Evolutionary conservation across 1,139 yeast genomes (phyloP).

Genomic region (Geotrichum fermentans): DNA sequence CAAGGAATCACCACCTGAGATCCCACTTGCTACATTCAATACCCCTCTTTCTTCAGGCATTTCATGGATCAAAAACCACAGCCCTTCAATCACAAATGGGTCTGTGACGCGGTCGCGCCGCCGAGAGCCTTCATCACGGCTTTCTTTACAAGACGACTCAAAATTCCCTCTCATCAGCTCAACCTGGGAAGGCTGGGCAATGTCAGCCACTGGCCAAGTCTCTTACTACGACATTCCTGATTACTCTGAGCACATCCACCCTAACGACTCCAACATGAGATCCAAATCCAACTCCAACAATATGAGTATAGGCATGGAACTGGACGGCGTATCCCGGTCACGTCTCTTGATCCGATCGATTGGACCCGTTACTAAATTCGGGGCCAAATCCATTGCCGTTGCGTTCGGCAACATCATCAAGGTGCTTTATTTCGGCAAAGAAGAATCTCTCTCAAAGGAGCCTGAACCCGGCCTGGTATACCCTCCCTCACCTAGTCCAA

Average conservation of each 20-base stretch:
- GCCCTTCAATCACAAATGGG: not conserved
- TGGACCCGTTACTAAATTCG: conserved; percentile 60
- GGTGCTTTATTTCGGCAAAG: conserved; percentile 66
- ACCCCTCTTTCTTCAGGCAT: not conserved
- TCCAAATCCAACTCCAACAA: not conserved
- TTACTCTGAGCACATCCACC: conserved; percentile 52
- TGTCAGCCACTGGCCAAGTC: conserved; percentile 60
- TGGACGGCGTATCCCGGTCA: conserved; percentile 20
- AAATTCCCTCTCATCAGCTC: conserved; percentile 14
- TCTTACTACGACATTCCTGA: conserved; percentile 59
- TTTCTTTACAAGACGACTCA: not conserved
- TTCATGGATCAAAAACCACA: conserved; percentile 3
- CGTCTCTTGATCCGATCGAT: conserved; percentile 45
- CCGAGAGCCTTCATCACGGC: not conserved
- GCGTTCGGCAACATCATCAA: conserved; percentile 69
- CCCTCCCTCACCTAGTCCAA: conserved; percentile 11
- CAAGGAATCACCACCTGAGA: conserved; percentile 31
- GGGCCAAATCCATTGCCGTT: conserved; percentile 70
- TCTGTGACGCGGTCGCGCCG: not conserved
- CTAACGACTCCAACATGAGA: conserved; percentile 36
- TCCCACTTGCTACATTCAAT: not conserved
- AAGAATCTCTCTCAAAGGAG: conserved; percentile 33
- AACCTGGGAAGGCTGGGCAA: conserved; percentile 78
- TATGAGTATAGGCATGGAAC: conserved; percentile 17
- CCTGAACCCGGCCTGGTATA: conserved; percentile 1